A percentile compares a stretch with the other conserved stretches of the same genome.
Evolutionary conservation across 371 early-diverging fungal genomes (phyloP).

Genomic region (Mucor racemosus): DNA sequence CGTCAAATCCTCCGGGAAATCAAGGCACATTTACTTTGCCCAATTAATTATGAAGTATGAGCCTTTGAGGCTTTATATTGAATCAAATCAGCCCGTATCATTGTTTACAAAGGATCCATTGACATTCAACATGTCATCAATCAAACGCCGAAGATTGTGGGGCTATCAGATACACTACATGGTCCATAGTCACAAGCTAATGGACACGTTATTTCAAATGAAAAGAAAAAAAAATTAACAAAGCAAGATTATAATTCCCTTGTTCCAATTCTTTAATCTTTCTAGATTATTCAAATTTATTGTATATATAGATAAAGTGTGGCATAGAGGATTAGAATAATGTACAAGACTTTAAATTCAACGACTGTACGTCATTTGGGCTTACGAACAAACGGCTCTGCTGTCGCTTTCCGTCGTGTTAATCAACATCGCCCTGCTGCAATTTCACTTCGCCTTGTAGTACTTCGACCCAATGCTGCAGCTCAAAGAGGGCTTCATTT

Average conservation of each 20-base stretch:
- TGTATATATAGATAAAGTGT: conserved; percentile 6
- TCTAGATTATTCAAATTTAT: conserved; percentile 1
- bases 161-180: background rate
- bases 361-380: conserved; percentile 18
- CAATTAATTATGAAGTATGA: too few species aligned
- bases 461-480: conserved; percentile 22
- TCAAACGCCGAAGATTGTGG: conserved; percentile 3
- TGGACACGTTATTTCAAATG: conserved; percentile 5
- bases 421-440: conserved; percentile 9
- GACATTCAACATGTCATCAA: conserved; percentile 7
- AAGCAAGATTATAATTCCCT: background rate
- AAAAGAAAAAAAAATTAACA: background rate
- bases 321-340: conserved; percentile 5
- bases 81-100: background rate
- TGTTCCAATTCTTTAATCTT: background rate
- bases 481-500: conserved; percentile 25
- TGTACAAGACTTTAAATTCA: conserved; percentile 20
- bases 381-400: conserved; percentile 11
- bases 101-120: background rate
- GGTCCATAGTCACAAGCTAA: conserved; percentile 8
- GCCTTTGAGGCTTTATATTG: too few species aligned
- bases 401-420: conserved; percentile 17
- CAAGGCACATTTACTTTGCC: background rate
- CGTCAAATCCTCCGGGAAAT: background rate
- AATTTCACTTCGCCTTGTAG: conserved; percentile 15